A percentile compares a stretch with the other conserved stretches of the same genome.
Conservation (phyloP, 1,139 yeast species). For the Diutina rugosa region DNA sequence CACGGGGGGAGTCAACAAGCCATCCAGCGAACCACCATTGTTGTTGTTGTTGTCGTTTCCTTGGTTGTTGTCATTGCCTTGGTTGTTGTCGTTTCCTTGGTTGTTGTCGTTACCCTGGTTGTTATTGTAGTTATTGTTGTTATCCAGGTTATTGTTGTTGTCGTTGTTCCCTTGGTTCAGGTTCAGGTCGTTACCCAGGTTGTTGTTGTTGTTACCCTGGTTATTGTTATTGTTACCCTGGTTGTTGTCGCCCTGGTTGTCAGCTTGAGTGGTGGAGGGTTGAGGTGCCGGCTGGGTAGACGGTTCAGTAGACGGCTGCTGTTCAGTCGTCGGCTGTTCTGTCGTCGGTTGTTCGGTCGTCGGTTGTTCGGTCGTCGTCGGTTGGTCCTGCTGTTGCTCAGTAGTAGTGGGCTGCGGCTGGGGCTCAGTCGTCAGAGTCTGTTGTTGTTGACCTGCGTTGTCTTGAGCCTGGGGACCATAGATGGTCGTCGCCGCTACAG, state of each 20-base stretch:
- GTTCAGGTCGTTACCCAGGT: no score
- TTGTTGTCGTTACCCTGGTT: not conserved
- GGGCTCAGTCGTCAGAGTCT: not conserved
- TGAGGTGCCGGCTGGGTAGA: not conserved
- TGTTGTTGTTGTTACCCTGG: no score
- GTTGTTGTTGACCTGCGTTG: not conserved
- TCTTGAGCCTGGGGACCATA: not conserved
- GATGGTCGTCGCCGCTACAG: not conserved
- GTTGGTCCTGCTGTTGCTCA: not conserved
- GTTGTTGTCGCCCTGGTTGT: not conserved
- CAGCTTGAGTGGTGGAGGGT: not conserved
- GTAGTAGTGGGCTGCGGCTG: not conserved
- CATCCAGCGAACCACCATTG: not conserved
- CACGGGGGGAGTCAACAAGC: slow-evolving; percentile 4
- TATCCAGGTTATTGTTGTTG: not conserved
- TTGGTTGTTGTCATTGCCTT: not conserved
- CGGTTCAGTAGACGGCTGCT: not conserved
- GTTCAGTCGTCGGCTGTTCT: not conserved
- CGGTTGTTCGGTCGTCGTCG: not conserved
- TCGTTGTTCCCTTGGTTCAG: no score
- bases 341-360: not conserved
- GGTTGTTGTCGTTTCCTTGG: not conserved
- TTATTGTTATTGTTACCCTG: not conserved
- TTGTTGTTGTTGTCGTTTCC: not conserved
- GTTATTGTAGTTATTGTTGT: not conserved